Percentiles rank a stretch among this genome's conserved stretches.
Conservation (phyloP, 208 protist genomes). For the Tritrichomonas musculus region DNA sequence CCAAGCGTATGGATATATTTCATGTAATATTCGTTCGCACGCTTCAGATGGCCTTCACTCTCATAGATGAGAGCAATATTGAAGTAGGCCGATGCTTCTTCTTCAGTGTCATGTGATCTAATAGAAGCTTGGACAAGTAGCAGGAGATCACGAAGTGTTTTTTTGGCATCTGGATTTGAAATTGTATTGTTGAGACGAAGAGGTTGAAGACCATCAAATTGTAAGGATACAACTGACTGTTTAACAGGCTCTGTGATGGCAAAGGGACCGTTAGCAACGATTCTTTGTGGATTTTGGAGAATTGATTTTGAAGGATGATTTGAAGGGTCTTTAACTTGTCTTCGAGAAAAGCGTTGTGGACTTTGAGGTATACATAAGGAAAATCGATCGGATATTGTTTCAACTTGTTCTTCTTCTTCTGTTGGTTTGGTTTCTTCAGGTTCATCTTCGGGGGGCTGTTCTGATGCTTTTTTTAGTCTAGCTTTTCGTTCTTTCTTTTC, state of each 20-base stretch:
- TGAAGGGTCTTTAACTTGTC: not conserved
- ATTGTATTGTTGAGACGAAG: not conserved
- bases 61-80: conserved; percentile 15
- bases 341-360: not conserved
- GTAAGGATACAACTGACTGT: not conserved
- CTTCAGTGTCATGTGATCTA: not conserved
- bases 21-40: conserved; percentile 20
- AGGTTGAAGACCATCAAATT: conserved; percentile 16
- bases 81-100: not conserved
- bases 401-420: not conserved
- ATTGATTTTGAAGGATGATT: not conserved
- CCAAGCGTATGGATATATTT: conserved; percentile 5
- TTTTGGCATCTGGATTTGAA: conserved; percentile 6
- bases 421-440: no score
- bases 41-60: not conserved
- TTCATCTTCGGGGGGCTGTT: no score
- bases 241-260: conserved; percentile 15
- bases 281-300: not conserved
- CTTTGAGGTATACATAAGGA: not conserved
- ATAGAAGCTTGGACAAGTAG: not conserved
- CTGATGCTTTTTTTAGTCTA: no score
- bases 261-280: not conserved
- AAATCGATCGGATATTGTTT: no score
- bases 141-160: conserved; percentile 21
- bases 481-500: not conserved